Base-by-base conservation (phyloP, 2,329 filamentous ascomycete genomes). In the Alternaria triticimaculans region DNA sequence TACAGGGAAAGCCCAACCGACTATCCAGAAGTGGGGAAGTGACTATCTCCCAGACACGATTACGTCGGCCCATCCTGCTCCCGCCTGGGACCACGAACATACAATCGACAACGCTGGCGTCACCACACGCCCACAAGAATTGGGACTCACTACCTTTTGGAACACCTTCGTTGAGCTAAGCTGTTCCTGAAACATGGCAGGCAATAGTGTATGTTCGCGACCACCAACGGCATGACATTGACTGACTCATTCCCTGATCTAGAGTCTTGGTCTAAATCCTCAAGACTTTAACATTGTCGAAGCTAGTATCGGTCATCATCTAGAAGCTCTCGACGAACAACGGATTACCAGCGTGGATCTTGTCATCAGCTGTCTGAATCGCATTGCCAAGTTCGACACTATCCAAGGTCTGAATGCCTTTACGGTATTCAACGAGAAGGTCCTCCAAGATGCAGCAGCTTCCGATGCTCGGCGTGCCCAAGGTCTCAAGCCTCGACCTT, bases 301-400 rank as follows among this genome's bases (percentile, higher is more conserved):
- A 67, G 82, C 84, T 41, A 82, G 75, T 60, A 84, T 86, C 51
- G 70, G 76, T 5, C 80, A 84, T 30, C 79, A 86, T 2, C 75
- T 80, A 51, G 49, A 75, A 46, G 84, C 84, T 20, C 78, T 87
- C 11, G 67, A 73, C 14, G 70, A 74, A 6, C 80, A 82, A 30
- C 60, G 65, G 12, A 71, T 82, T 28, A 84, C 81, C 15, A 83
- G 81, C 58, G 82, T 85, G 44, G 82, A 84, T 18, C 71, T 87
- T 3, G 80, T 82, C 6, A 76, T 82, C 8, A 77, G 77, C 46
- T 84, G 86, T 67, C 77, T 87, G 4, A 81, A 77, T 41, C 83
- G 85, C 7, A 85, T 86, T 61, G 80, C 78, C 43, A 72, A 68
- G 3, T 86, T 84, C 69, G 85, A 87, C 65, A 78, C 77, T 28